Evolutionary conservation across 495 filamentous ascomycete genomes (phyloP), one percentile per base, ranked within the genome.

Genomic region (Tuber melanosporum): DNA sequence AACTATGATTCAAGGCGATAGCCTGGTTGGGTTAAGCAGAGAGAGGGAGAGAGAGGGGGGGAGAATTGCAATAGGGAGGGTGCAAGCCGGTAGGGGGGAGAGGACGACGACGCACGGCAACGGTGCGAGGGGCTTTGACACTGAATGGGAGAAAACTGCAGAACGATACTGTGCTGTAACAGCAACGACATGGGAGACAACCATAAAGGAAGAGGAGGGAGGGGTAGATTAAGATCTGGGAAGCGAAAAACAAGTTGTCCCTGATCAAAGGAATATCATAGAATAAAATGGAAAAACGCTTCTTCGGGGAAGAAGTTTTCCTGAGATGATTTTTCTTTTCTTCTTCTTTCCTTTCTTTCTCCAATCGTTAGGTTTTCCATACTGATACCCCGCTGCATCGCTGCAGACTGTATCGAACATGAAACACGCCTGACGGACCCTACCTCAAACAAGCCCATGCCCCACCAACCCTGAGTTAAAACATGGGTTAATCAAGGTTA

Each of bases 81-180:
- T 6, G 32, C 5, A 12, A 66, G 10, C 32, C 12, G 26, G 26
- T 32, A 32, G 10, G 57, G 26, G 20, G 26, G 22, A 15, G 10
- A 32, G 3, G 57, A 32, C 12, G 57, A 66, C 26, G 26, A 66
- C n/a, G 32, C 57, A 66, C 3, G n/a, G 57, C 57, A 66, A 7
- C 57, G 57, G 57, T 66, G 26, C 57, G 57, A 66, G 57, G 57
- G 57, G 57, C 57, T 66, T n/a, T 66, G 57, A 66, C n/a, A 66
- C n/a, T 17, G 57, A 66, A 66, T 66, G 52, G n/a, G n/a, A 62
- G 52, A 62, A 32, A 62, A 62, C 52, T 26, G 57, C 57, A 66
- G 57, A 66, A 66, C 10, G 26, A 66, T 66, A 17, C 12, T 32
- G n/a, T 6, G 57, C 57, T 8, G n/a, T 15, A 32, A 66, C 57